phyloP scores from a whole-genome alignment of 208 protist species.

The Naegleria fowleri region DNA sequence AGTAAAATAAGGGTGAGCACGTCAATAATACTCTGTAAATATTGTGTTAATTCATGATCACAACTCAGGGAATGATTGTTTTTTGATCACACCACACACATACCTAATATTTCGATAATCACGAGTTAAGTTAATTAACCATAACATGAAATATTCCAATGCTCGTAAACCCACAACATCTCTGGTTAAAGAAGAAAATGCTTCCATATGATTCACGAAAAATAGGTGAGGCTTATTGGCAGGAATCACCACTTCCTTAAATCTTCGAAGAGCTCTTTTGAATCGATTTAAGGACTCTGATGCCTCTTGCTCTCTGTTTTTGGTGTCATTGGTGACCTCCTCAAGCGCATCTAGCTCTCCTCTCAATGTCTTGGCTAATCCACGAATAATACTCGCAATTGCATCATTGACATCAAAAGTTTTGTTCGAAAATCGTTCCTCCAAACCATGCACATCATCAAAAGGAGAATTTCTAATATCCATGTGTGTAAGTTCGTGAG shows the following conservation, averaged over 20 bases:
- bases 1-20: background rate
- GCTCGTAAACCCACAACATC: background rate
- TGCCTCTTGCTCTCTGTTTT: background rate
- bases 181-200: background rate
- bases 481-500: background rate
- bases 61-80: no score
- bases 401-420: background rate
- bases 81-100: no score
- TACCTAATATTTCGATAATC: background rate
- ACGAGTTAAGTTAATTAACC: background rate
- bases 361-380: background rate
- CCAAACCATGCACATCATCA: background rate
- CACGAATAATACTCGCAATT: background rate
- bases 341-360: background rate
- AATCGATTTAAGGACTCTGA: background rate
- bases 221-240: background rate
- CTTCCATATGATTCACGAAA: conserved; percentile 5
- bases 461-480: background rate
- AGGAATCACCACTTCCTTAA: background rate
- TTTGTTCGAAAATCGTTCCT: background rate
- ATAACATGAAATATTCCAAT: background rate
- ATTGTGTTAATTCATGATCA: no score
- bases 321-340: background rate
- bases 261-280: background rate
- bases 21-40: background rate